These are phyloP conservation scores for Cadophora sp. DNA, from an alignment of 2,329 filamentous ascomycete species.

Conservation along the genomic window DNA sequence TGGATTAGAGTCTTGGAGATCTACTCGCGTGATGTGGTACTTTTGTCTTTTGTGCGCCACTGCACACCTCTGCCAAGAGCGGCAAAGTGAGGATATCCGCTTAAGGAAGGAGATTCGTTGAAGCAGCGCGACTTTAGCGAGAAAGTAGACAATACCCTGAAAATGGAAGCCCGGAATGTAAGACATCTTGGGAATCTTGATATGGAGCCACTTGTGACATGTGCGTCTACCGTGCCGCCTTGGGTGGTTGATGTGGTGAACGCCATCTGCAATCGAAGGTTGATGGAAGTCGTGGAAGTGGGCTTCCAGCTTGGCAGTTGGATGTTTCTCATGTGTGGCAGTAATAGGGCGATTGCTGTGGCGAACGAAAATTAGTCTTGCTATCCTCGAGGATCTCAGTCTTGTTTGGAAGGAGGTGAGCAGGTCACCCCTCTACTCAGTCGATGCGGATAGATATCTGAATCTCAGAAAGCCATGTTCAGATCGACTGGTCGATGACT, in stretches of 20 bases:
- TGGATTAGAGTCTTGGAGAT: background rate
- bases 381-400: background rate
- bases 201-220: background rate
- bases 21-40: background rate
- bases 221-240: conserved; percentile 3
- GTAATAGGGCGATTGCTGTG: background rate
- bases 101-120: background rate
- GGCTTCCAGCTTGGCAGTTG: background rate
- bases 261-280: background rate
- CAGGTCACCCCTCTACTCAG: background rate
- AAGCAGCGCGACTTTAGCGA: background rate
- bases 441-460: background rate
- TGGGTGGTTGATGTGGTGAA: background rate
- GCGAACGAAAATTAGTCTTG: background rate
- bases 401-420: conserved; percentile 9
- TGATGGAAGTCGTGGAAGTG: background rate
- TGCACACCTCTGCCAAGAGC: background rate
- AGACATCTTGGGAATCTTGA: background rate
- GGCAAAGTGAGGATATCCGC: background rate
- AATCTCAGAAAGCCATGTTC: background rate
- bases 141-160: background rate
- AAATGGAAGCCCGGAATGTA: background rate
- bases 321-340: background rate
- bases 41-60: background rate
- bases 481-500: background rate